A percentile compares a stretch with the other conserved stretches of the same genome.
These are phyloP conservation scores for Quercus berberidifolia DNA, from an alignment of 306 rosid species.

Conservation along the genomic window DNA sequence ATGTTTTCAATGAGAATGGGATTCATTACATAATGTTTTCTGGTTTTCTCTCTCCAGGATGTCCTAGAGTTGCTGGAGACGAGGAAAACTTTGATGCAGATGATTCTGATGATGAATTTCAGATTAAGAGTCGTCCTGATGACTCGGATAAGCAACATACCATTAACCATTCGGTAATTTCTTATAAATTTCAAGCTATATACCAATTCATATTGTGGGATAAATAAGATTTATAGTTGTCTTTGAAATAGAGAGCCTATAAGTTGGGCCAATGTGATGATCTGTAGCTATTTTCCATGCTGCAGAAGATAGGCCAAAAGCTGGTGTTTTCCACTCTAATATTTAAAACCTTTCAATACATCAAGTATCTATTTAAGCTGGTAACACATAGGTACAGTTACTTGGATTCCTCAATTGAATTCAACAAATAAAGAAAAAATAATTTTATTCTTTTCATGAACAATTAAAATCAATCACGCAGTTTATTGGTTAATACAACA, in stretches of 20 bases:
- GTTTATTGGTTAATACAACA: no score
- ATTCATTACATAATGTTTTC: neutral
- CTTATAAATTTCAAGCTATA: neutral
- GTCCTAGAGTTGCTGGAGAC: slow-evolving; percentile 85
- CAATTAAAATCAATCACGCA: no score
- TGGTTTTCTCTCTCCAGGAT: slow-evolving; percentile 43
- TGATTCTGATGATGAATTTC: slow-evolving; percentile 89
- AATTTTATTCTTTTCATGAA: no score
- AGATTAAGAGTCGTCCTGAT: slow-evolving; percentile 38
- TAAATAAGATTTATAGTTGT: neutral
- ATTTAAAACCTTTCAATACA: neutral
- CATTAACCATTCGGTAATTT: slow-evolving; percentile 45
- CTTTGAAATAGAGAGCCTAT: no score
- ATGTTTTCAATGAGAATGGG: neutral
- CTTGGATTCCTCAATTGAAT: no score
- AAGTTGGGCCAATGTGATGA: neutral
- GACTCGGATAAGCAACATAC: slow-evolving; percentile 28
- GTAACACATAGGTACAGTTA: no score
- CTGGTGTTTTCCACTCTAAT: neutral
- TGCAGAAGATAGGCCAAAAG: neutral
- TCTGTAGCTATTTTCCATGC: neutral
- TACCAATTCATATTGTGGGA: neutral
- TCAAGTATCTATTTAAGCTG: no score
- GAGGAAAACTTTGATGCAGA: slow-evolving; percentile 71
- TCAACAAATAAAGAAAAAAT: no score